Evolutionary conservation across 352 stramenopile species (phyloP).

Genomic region (Phytophthora quininea): DNA sequence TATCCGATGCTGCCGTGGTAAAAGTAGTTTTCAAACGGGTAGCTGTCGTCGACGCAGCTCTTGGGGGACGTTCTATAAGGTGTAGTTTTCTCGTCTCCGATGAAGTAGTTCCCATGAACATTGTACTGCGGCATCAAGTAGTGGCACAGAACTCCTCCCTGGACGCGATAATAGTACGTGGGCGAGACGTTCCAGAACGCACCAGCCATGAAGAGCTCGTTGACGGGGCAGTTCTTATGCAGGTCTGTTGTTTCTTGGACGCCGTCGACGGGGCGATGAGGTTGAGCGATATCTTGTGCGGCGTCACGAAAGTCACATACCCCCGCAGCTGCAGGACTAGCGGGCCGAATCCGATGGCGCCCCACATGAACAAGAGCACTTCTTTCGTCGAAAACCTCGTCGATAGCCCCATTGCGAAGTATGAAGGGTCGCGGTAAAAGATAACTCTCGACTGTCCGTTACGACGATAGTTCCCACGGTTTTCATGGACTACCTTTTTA

Average conservation of each 20-base stretch:
- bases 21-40: constrained; percentile 14
- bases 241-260: neutral
- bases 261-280: neutral
- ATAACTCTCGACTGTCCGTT: neutral
- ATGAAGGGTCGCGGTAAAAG: neutral
- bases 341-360: constrained; percentile 2
- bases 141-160: constrained; percentile 6
- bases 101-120: constrained; percentile 8
- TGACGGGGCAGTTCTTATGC: neutral
- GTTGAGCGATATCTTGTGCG: constrained; percentile 21
- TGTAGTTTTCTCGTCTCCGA: neutral
- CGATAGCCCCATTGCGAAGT: neutral
- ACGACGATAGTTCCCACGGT: too few species aligned
- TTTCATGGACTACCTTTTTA: too few species aligned
- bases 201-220: constrained; percentile 11
- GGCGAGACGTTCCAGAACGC: constrained; percentile 12
- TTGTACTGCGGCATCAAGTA: constrained; percentile 24
- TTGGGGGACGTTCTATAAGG: constrained; percentile 3
- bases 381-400: neutral
- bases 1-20: constrained; percentile 18
- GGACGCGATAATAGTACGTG: constrained; percentile 8
- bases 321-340: constrained; percentile 12
- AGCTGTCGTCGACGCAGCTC: constrained; percentile 9
- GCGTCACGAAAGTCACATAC: constrained; percentile 16
- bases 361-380: constrained; percentile 6